Conservation (phyloP, 2,329 filamentous ascomycete species). For the Beauveria sp. region DNA sequence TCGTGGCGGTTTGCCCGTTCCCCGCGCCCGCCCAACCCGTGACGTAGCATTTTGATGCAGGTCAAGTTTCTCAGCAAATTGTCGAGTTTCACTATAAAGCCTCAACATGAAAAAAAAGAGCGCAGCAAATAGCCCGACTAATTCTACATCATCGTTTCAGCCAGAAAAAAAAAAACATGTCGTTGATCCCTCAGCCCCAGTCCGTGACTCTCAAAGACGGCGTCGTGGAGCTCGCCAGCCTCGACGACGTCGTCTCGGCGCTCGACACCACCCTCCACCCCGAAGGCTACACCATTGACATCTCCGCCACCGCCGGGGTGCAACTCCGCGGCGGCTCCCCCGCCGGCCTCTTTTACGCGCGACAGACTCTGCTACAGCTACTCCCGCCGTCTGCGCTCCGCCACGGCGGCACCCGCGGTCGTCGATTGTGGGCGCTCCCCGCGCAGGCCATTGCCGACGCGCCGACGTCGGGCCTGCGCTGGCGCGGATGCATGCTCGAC, state of each 20-base stretch:
- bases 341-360: slow-evolving; percentile 12
- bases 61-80: not conserved
- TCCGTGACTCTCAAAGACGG: slow-evolving; percentile 13
- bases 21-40: not conserved
- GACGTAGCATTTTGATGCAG: not conserved
- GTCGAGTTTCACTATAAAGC: not conserved
- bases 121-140: not conserved
- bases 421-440: slow-evolving; percentile 12
- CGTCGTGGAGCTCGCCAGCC: slow-evolving; percentile 21
- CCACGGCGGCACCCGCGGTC: not conserved
- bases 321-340: not conserved
- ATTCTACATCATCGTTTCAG: not conserved
- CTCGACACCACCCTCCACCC: slow-evolving; percentile 1
- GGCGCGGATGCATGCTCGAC: slow-evolving; percentile 18
- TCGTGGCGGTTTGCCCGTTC: not conserved
- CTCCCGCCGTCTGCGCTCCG: slow-evolving; percentile 11
- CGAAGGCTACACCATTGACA: not conserved
- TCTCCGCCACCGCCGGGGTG: not conserved
- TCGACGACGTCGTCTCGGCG: not conserved
- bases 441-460: slow-evolving; percentile 12
- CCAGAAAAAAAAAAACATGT: slow-evolving; percentile 22
- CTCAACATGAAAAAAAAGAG: too few relatives aligned
- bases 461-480: slow-evolving; percentile 13
- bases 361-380: slow-evolving; percentile 14
- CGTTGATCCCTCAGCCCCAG: slow-evolving; percentile 2